A percentile compares a stretch with the other conserved stretches of the same genome.
Conservation (phyloP, 1,284 basidiomycete species). For the Phellinidium pouzarii region DNA sequence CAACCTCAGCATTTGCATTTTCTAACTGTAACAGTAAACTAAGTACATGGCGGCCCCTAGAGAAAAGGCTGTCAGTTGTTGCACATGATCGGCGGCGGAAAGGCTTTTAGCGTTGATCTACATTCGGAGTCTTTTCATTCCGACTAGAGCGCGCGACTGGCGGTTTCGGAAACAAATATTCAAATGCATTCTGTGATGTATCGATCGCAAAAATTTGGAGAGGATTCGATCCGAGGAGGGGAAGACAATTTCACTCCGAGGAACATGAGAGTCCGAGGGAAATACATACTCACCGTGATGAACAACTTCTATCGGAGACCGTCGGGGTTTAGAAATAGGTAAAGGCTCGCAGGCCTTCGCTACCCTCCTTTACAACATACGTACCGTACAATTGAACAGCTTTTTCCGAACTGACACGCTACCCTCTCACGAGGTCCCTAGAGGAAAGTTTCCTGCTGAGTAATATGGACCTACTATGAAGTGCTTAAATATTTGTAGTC, state of each 20-base stretch:
- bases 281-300: neutral
- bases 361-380: neutral
- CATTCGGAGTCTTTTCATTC: neutral
- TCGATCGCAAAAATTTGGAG: too few relatives aligned
- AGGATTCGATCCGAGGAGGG: neutral
- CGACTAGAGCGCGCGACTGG: neutral
- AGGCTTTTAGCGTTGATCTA: conserved; percentile 11
- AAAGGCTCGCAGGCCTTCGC: neutral
- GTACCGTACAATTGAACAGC: too few relatives aligned
- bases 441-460: neutral
- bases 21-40: neutral
- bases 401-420: neutral
- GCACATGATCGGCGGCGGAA: conserved; percentile 2
- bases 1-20: too few relatives aligned
- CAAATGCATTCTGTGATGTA: too few relatives aligned
- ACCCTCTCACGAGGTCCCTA: neutral
- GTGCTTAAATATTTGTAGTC: neutral
- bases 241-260: neutral
- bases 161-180: neutral
- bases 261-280: neutral
- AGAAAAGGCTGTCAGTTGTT: neutral
- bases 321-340: neutral
- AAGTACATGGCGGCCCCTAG: neutral
- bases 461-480: neutral
- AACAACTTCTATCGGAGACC: neutral